Evolutionary conservation across 2,329 filamentous ascomycete species (phyloP).

Genomic region (Parastagonospora avenae): DNA sequence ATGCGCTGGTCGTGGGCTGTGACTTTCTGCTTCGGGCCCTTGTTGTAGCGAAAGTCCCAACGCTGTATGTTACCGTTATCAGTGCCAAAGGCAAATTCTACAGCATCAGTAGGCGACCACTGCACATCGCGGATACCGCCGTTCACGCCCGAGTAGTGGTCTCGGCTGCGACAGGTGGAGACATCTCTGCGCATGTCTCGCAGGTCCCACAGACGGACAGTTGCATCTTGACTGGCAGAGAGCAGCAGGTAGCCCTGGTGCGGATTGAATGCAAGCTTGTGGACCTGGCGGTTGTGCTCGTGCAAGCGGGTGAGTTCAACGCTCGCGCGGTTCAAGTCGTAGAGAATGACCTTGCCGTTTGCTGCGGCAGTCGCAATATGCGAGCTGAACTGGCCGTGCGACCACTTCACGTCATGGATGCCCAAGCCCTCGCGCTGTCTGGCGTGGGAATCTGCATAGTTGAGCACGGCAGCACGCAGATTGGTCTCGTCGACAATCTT

Average conservation of each 20-base stretch:
- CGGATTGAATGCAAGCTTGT: slow-evolving; percentile 69
- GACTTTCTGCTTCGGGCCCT: slow-evolving; percentile 63
- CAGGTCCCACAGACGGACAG: slow-evolving; percentile 68
- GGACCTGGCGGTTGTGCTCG: slow-evolving; percentile 69
- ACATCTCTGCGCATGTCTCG: slow-evolving; percentile 58
- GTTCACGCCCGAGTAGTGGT: slow-evolving; percentile 61
- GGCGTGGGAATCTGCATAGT: slow-evolving; percentile 57
- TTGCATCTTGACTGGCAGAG: slow-evolving; percentile 69
- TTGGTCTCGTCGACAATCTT: slow-evolving; percentile 67
- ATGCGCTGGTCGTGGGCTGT: slow-evolving; percentile 63
- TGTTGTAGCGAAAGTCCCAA: slow-evolving; percentile 66
- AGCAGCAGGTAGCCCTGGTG: slow-evolving; percentile 64
- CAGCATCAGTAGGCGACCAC: slow-evolving; percentile 67
- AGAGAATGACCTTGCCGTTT: slow-evolving; percentile 69
- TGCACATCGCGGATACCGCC: slow-evolving; percentile 67
- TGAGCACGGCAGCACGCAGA: slow-evolving; percentile 64
- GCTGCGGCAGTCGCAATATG: slow-evolving; percentile 68
- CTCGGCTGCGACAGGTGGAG: slow-evolving; percentile 60
- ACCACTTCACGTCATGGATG: slow-evolving; percentile 71
- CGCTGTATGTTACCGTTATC: slow-evolving; percentile 67
- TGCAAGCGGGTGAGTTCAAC: slow-evolving; percentile 67
- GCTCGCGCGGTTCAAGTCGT: slow-evolving; percentile 66
- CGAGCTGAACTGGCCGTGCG: slow-evolving; percentile 64
- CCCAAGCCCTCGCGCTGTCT: slow-evolving; percentile 64
- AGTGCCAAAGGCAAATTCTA: slow-evolving; percentile 68